Evolutionary conservation across 768 basidiomycete genomes (phyloP).

Genomic region (Phlebiopsis gigantea): DNA sequence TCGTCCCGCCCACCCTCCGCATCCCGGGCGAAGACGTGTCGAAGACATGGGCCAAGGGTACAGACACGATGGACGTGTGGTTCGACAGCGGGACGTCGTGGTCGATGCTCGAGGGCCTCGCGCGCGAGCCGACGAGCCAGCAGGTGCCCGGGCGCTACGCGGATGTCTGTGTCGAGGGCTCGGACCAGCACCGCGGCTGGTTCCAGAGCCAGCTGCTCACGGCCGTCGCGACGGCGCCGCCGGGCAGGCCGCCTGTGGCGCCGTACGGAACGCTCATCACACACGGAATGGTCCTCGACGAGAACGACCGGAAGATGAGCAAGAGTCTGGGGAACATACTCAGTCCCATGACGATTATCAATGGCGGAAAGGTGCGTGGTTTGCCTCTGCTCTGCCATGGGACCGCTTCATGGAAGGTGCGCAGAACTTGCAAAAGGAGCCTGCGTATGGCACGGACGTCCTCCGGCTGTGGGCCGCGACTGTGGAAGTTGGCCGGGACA

Average conservation of each 20-base stretch:
- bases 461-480: constrained; percentile 90
- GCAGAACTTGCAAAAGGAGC: constrained; percentile 64
- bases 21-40: constrained; percentile 36
- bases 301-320: constrained; percentile 93
- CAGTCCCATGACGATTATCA: constrained; percentile 74
- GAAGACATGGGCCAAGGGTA: constrained; percentile 67
- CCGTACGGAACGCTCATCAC: constrained; percentile 85
- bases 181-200: constrained; percentile 98
- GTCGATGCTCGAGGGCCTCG: constrained; percentile 58
- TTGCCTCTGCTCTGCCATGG: neutral
- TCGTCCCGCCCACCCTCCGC: constrained; percentile 59
- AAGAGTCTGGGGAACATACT: constrained; percentile 92
- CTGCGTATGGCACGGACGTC: constrained; percentile 81
- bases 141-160: constrained; percentile 38
- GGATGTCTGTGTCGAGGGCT: constrained; percentile 91
- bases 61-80: constrained; percentile 99
- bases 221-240: constrained; percentile 47
- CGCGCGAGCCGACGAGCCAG: constrained; percentile 13
- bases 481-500: constrained; percentile 86
- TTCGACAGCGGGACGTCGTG: constrained; percentile 96
- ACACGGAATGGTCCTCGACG: constrained; percentile 95
- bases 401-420: neutral
- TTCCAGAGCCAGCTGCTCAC: constrained; percentile 96
- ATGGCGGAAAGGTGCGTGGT: constrained; percentile 64
- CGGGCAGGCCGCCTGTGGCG: constrained; percentile 20